Evolutionary conservation across 192 early-diverging fungal species (phyloP), one percentile per base, ranked within the genome.

Genomic region (Gryganskiella cystojenkinii): DNA sequence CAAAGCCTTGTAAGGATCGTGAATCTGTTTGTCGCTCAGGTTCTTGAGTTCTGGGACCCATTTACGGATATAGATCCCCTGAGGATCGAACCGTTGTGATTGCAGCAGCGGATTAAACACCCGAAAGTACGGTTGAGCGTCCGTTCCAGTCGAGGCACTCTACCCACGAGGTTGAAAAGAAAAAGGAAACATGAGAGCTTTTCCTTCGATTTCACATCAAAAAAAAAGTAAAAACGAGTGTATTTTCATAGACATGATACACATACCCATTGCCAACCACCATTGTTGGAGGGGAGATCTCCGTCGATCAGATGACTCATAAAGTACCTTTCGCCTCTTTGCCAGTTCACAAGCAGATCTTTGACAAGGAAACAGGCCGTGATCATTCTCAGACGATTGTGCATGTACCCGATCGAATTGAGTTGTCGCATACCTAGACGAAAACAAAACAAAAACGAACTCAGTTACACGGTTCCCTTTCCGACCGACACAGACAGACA

Each of bases 41-140:
- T 27, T 34, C 20, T 28, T 60, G 28, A 93, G 71, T 66, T 93
- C 92, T 11, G 84, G 84, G 22, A 93, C 83, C 84, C 86, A 93
- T 67, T 80, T 71, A 17, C 83, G 75, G 43, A 92, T 90, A 54
- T 81, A 92, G 0, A 53, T 56, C 5, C 87, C 89, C 9, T 84
- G 79, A 1, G 80, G 78, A 70, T 93, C 92, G 80, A 87, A 93
- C 50, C 71, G 45, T 30, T 76, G 62, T n/a, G 71, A 67, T 56
- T 78, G 81, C 24, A 72, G 55, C 11, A 74, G 57, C 0, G 89
- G 87, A 70, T 93, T 93, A 62, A 93, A 93, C 17, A 93, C 84
- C 2, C 92, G 83, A 75, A 92, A 92, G 59, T 91, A 93, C 2
- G 90, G 92, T 35, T 91, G 90, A 2, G 89, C 71, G 55, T 93